A percentile compares a stretch with the other conserved stretches of the same genome.
These are phyloP conservation scores for Halophytophthora polymorphica DNA, from an alignment of 352 stramenopile species.

Conservation along the genomic window DNA sequence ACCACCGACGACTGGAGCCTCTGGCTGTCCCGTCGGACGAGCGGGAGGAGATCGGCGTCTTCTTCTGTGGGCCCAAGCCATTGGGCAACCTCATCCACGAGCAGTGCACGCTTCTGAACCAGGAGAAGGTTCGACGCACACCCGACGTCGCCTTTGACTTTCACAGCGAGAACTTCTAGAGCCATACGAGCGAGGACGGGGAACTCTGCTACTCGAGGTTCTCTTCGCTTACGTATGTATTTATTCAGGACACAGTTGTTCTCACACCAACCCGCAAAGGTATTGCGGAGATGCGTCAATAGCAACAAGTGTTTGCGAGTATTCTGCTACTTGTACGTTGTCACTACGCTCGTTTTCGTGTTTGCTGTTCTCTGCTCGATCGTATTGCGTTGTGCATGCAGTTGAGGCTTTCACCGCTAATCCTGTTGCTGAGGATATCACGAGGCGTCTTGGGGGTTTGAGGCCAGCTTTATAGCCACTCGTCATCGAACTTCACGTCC, in stretches of 20 bases:
- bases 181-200: no score
- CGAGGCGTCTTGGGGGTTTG: no score
- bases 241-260: constrained; percentile 4
- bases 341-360: no score
- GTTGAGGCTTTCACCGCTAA: no score
- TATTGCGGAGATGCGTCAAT: no score
- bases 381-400: no score
- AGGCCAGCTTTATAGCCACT: constrained; percentile 17
- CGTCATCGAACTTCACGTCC: constrained; percentile 14
- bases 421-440: no score
- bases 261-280: no score
- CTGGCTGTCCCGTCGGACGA: constrained; percentile 21
- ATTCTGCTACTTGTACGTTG: no score
- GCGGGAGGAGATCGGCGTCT: constrained; percentile 70
- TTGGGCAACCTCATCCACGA: constrained; percentile 60
- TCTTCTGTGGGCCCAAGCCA: constrained; percentile 68
- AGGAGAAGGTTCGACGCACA: constrained; percentile 27
- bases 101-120: constrained; percentile 55
- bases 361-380: no score
- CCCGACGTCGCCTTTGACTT: constrained; percentile 63
- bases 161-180: constrained; percentile 68
- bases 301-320: no score
- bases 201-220: neutral
- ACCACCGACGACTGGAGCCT: constrained; percentile 34
- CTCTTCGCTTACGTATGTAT: neutral